Percentiles rank a stretch among this genome's conserved stretches.
Evolutionary conservation across 1,284 basidiomycete species (phyloP).

Genomic region (Cerrena zonata): DNA sequence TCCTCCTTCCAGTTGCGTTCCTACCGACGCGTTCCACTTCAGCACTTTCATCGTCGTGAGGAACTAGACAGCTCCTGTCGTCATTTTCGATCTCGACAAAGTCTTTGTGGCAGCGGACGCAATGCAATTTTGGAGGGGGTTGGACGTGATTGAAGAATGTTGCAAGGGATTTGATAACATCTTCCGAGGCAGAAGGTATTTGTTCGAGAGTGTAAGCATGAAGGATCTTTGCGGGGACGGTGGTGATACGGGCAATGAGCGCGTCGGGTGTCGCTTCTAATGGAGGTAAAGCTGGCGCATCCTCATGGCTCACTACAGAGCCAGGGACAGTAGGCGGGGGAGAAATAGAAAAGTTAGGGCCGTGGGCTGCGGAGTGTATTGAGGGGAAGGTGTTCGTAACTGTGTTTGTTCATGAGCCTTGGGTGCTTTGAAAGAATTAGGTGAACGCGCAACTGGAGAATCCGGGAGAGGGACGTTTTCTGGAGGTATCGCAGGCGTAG

Average conservation of each 20-base stretch:
- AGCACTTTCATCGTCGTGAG: constrained; percentile 50
- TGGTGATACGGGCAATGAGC: constrained; percentile 46
- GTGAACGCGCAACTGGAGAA: constrained; percentile 3
- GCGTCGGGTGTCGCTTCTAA: constrained; percentile 32
- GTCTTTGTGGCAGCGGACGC: constrained; percentile 64
- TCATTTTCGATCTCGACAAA: constrained; percentile 34
- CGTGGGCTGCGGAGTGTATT: constrained; percentile 26
- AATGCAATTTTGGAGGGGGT: constrained; percentile 64
- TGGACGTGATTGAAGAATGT: constrained; percentile 53
- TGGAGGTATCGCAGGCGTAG: constrained; percentile 11
- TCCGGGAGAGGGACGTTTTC: constrained; percentile 12
- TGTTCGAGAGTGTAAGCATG: constrained; percentile 55
- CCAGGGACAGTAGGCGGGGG: constrained; percentile 18
- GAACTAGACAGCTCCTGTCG: constrained; percentile 39
- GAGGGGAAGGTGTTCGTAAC: constrained; percentile 50
- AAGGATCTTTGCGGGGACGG: constrained; percentile 61
- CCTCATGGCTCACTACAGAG: constrained; percentile 1
- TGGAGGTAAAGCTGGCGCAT: neutral
- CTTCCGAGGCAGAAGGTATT: constrained; percentile 29
- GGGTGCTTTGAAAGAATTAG: constrained; percentile 5
- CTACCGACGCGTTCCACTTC: constrained; percentile 41
- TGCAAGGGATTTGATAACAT: constrained; percentile 37
- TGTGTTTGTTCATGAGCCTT: constrained; percentile 24
- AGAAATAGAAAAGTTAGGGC: constrained; percentile 22
- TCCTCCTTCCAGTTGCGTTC: constrained; percentile 16